Conservation (phyloP, 306 rosid genomes). For the Bauhinia variegata region DNA sequence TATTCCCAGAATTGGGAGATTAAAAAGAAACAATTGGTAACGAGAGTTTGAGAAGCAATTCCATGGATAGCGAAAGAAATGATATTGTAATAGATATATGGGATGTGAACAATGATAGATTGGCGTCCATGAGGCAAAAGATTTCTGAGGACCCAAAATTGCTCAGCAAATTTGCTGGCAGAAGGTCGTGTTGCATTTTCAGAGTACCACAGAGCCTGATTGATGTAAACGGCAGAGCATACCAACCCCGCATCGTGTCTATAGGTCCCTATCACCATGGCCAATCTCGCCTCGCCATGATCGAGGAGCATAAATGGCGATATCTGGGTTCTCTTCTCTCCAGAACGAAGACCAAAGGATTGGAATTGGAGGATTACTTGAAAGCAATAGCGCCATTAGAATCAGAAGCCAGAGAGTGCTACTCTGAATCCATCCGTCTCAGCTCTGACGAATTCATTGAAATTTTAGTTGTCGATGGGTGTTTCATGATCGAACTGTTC, state of each 20-base stretch:
- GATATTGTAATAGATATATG: conserved; percentile 29
- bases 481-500: conserved; percentile 62
- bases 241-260: conserved; percentile 65
- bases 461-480: conserved; percentile 71
- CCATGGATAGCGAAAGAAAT: conserved; percentile 16
- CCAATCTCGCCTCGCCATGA: conserved; percentile 50
- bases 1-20: too few species aligned
- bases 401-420: conserved; percentile 53
- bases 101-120: conserved; percentile 40
- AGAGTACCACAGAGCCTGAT: conserved; percentile 53
- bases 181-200: conserved; percentile 56
- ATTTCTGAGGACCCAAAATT: conserved; percentile 55
- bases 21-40: too few species aligned
- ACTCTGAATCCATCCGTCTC: conserved; percentile 50
- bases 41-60: conserved; percentile 31
- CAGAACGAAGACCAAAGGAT: conserved; percentile 34
- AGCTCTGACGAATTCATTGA: conserved; percentile 45
- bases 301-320: conserved; percentile 65
- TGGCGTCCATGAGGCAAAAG: conserved; percentile 45
- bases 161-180: conserved; percentile 53
- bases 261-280: conserved; percentile 66
- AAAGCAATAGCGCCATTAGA: conserved; percentile 41
- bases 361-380: conserved; percentile 27
- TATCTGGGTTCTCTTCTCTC: conserved; percentile 50
- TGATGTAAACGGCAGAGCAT: conserved; percentile 55